Percentiles rank a stretch among this genome's conserved stretches.
These are phyloP conservation scores for Gautieria morchelliformis DNA, from an alignment of 768 basidiomycete species.

Conservation along the genomic window DNA sequence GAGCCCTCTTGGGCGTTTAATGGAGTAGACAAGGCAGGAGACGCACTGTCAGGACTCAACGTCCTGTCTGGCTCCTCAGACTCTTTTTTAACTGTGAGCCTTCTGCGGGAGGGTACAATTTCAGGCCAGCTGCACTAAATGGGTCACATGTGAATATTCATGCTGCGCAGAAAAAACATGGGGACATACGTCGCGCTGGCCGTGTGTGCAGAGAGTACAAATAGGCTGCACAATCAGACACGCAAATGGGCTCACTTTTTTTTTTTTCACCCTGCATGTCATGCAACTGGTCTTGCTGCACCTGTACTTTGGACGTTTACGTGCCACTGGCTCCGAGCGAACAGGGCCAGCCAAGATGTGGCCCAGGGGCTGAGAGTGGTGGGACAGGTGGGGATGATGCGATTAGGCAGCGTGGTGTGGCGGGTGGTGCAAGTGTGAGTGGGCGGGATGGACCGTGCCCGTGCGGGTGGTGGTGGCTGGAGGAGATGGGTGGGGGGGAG, in stretches of 20 bases:
- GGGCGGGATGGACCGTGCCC: background rate
- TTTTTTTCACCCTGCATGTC: conserved; percentile 90
- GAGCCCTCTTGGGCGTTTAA: conserved; percentile 7
- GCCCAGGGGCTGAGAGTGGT: conserved; percentile 25
- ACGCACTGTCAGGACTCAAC: conserved; percentile 47
- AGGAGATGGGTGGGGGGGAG: background rate
- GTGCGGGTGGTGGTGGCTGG: background rate
- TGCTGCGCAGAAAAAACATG: background rate
- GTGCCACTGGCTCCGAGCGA: conserved; percentile 43
- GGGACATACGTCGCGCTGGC: conserved; percentile 67
- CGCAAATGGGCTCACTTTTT: conserved; percentile 55
- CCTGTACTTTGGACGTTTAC: conserved; percentile 88
- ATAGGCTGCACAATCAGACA: conserved; percentile 40
- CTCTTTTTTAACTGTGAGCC: conserved; percentile 40
- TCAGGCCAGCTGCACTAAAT: conserved; percentile 78
- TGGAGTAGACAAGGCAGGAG: conserved; percentile 44
- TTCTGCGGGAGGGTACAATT: conserved; percentile 60
- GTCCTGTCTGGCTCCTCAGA: conserved; percentile 21
- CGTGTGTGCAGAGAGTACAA: conserved; percentile 80
- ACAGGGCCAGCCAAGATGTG: conserved; percentile 42
- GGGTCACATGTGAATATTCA: background rate
- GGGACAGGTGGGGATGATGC: conserved; percentile 8
- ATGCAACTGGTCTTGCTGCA: conserved; percentile 91
- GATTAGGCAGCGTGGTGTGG: conserved; percentile 5
- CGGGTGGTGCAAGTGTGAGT: conserved; percentile 3